These are phyloP conservation scores for Dictyostelium intermedium DNA, from an alignment of 78 protist genomes.

Conservation along the genomic window DNA sequence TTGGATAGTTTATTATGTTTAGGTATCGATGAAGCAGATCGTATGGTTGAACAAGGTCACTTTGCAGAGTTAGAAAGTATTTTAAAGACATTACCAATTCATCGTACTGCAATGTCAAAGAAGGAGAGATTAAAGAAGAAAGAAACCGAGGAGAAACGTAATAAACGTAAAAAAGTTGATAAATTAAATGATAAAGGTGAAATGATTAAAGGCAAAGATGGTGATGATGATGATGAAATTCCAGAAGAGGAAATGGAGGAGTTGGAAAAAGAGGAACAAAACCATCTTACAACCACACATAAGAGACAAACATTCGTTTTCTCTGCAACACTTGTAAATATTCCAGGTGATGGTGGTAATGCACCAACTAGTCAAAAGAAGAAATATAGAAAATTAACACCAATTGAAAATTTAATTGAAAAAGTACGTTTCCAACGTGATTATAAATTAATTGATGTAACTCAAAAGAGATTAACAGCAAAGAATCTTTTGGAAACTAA, in stretches of 20 bases:
- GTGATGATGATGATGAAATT: slow-evolving; percentile 23
- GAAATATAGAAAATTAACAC: neutral
- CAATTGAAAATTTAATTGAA: slow-evolving; percentile 33
- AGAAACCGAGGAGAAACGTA: neutral
- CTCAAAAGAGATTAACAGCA: slow-evolving; percentile 45
- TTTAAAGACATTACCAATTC: slow-evolving; percentile 32
- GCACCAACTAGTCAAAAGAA: neutral
- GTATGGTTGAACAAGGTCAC: slow-evolving; percentile 87
- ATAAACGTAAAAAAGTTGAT: neutral
- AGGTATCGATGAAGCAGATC: slow-evolving; percentile 92
- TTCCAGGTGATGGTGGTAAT: neutral
- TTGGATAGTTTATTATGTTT: slow-evolving; percentile 56
- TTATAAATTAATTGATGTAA: slow-evolving; percentile 61
- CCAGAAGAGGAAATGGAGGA: slow-evolving; percentile 61
- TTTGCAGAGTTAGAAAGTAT: slow-evolving; percentile 84
- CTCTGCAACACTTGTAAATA: slow-evolving; percentile 68
- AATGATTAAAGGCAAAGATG: neutral
- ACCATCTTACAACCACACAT: neutral
- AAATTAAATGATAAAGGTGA: neutral
- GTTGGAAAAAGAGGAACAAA: neutral
- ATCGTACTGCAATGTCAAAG: neutral
- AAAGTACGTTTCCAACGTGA: slow-evolving; percentile 74
- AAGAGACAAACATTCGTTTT: slow-evolving; percentile 83
- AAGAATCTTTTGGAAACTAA: slow-evolving; percentile 58
- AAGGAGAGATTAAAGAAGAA: slow-evolving; percentile 7